Percentiles rank a stretch among this genome's conserved stretches.
Conservation (phyloP, 176 grass and related monocot genomes). For the Panicum miliaceum region DNA sequence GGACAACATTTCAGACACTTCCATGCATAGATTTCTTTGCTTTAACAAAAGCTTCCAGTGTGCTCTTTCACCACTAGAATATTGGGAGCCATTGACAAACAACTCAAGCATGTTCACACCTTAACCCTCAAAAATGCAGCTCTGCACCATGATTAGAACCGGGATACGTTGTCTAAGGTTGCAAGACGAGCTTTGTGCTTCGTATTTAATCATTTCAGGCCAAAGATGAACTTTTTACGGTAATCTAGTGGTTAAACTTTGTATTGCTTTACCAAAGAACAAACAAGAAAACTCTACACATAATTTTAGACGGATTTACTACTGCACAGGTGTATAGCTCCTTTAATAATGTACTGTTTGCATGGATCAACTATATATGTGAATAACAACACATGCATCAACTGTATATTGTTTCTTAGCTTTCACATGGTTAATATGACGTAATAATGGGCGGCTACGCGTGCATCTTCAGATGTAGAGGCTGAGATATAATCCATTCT, state of each 20-base stretch:
- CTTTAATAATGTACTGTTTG: neutral
- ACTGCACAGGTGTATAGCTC: neutral
- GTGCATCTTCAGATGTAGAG: neutral
- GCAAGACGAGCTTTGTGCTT: constrained; percentile 32
- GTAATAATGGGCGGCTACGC: neutral
- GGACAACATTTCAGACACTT: constrained; percentile 42
- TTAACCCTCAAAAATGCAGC: constrained; percentile 10
- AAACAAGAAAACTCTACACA: neutral
- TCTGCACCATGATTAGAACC: constrained; percentile 34
- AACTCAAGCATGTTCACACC: constrained; percentile 40
- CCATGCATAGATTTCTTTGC: constrained; percentile 38
- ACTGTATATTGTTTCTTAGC: neutral
- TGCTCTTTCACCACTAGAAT: constrained; percentile 43
- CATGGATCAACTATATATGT: neutral
- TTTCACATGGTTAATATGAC: neutral
- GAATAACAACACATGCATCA: neutral
- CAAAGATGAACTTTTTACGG: constrained; percentile 25
- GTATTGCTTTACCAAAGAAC: constrained; percentile 21
- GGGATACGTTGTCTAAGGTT: constrained; percentile 29
- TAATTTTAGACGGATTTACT: neutral
- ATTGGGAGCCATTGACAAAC: constrained; percentile 50
- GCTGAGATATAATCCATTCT: neutral
- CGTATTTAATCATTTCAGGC: constrained; percentile 43
- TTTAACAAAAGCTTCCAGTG: constrained; percentile 41
- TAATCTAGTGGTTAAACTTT: constrained; percentile 7